Base-by-base conservation (phyloP, 164 flowering plant genomes). In the Pachysandra terminalis region DNA sequence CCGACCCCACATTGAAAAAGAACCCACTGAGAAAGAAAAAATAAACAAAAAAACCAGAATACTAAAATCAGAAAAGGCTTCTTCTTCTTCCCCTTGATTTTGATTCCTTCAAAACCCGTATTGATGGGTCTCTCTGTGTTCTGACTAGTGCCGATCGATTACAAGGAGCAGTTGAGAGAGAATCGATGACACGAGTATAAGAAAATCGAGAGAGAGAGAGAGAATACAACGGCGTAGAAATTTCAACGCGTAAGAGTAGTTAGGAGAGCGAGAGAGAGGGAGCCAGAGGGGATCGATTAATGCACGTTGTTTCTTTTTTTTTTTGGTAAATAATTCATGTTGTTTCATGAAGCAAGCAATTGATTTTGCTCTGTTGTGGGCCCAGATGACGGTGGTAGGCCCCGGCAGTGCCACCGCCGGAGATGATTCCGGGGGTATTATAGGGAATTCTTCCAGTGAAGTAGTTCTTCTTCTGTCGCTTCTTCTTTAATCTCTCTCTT, bases 211-310 rank as follows among this genome's bases (percentile, higher is more conserved):
- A 53, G 22, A 55, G 49, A 55, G 40, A 24, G 23, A 51, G 35
- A 66, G 61, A 57, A 66, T 65, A 45, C 19, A 28, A 52, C 48
- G 37, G 55, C 62, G 32, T 57, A 56, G 69, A 67, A 56, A 45
- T 59, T 67, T 45, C 60, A 67, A 67, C 63, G 70, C 63, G 70
- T 67, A 19, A 58, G 22, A 17, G 40, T 56, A 59, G 23, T n/a
- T 9, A 19, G 23, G 23, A 45, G 12, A 19, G 35, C 19, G 3
- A 37, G 49, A 56, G 40, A 26, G 49, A 56, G 40, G 19, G 7
- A 52, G 41, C 52, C 24, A 62, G 65, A 22, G 27, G 41, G 4
- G 58, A 64, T 54, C 58, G 32, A 64, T 28, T 24, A 41, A 51
- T 49, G 0, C 1, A n/a, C n/a, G n/a, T n/a, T n/a, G n/a, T n/a